Percentiles rank a stretch among this genome's conserved stretches.
These are phyloP conservation scores for Blastobotrys terrestris DNA, from an alignment of 805 yeast species.

Conservation along the genomic window DNA sequence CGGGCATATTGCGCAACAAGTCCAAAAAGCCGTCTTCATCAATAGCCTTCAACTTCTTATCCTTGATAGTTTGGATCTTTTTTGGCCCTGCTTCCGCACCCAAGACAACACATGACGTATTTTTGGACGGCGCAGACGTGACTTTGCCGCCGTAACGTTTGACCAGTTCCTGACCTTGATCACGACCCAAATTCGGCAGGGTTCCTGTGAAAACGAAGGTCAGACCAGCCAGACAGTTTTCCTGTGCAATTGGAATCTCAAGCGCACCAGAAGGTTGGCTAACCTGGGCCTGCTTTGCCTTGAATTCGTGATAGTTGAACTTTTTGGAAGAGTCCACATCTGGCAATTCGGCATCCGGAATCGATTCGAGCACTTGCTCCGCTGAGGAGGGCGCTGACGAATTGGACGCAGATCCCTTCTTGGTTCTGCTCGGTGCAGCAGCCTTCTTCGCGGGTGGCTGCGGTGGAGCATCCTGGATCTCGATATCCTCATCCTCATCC, in stretches of 20 bases:
- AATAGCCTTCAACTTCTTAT: conserved; percentile 69
- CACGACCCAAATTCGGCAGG: conserved; percentile 72
- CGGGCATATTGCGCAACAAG: conserved; percentile 74
- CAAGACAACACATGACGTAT: conserved; percentile 81
- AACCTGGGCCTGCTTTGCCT: conserved; percentile 35
- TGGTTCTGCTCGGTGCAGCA: neutral
- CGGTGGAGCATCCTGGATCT: neutral
- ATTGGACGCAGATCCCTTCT: neutral
- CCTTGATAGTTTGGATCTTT: conserved; percentile 76
- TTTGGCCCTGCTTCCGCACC: conserved; percentile 97
- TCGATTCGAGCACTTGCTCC: conserved; percentile 49
- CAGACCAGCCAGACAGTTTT: conserved; percentile 80
- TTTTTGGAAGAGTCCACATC: conserved; percentile 42
- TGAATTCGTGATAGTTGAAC: conserved; percentile 52
- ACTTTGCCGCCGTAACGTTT: conserved; percentile 88
- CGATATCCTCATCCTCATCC: conserved; percentile 6
- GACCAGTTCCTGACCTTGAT: conserved; percentile 67
- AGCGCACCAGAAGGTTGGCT: conserved; percentile 19
- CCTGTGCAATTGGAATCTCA: conserved; percentile 73
- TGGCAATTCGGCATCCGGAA: conserved; percentile 70
- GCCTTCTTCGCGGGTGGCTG: neutral
- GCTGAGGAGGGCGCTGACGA: conserved; percentile 32
- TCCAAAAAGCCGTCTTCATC: conserved; percentile 80
- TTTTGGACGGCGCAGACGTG: conserved; percentile 71
- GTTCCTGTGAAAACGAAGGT: conserved; percentile 93